Percentiles rank a stretch among this genome's conserved stretches.
phyloP scores from a whole-genome alignment of 139 green algal species.

The Diplosphaera chodatii region DNA sequence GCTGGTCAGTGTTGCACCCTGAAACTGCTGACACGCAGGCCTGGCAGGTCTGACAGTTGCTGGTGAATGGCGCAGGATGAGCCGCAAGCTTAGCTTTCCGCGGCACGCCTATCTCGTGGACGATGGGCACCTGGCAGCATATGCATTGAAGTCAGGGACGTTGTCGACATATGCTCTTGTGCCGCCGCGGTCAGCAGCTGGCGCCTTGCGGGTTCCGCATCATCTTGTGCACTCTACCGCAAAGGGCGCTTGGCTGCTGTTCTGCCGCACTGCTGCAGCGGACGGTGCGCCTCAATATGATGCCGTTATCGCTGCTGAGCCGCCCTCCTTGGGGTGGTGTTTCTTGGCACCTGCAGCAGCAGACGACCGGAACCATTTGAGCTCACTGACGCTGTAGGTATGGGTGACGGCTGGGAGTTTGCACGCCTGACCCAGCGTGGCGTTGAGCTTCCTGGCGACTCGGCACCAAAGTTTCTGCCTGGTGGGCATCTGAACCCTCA shows the following conservation, averaged over 20 bases:
- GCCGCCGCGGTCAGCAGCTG: background rate
- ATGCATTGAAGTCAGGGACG: background rate
- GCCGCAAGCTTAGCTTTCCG: constrained; percentile 16
- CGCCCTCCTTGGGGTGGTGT: too few relatives aligned
- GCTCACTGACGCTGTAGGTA: background rate
- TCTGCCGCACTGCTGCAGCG: constrained; percentile 4
- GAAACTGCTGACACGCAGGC: too few relatives aligned
- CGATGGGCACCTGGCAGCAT: constrained; percentile 12
- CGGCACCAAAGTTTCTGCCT: background rate
- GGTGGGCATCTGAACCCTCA: too few relatives aligned
- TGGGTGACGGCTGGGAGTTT: background rate
- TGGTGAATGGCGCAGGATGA: constrained; percentile 15
- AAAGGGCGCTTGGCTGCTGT: constrained; percentile 16
- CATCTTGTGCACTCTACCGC: constrained; percentile 6
- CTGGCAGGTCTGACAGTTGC: too few relatives aligned
- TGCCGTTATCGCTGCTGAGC: too few relatives aligned
- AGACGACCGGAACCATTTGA: too few relatives aligned
- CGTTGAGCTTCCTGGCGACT: background rate
- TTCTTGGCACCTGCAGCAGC: too few relatives aligned
- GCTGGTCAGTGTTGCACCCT: too few relatives aligned
- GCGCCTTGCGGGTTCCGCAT: background rate
- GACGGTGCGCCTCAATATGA: too few relatives aligned
- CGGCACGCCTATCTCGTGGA: constrained; percentile 15
- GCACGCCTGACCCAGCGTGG: background rate
- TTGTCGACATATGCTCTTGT: background rate